Percentiles rank a stretch among this genome's conserved stretches.
Evolutionary conservation across 345 rosid species (phyloP).

Genomic region (Eucalyptus curtisii): DNA sequence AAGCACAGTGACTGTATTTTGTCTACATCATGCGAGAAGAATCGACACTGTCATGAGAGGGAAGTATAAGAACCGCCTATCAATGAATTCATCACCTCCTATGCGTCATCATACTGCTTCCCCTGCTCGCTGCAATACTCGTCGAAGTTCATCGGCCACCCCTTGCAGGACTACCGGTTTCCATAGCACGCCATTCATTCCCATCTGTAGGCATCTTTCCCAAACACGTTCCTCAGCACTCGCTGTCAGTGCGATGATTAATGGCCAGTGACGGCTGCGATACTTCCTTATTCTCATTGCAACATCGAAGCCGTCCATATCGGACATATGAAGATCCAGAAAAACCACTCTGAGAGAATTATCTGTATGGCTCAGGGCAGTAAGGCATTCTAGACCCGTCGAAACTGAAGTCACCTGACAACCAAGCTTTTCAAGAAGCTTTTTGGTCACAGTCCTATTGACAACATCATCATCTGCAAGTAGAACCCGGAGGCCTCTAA

Average conservation of each 20-base stretch:
- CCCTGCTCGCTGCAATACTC: conserved; percentile 57
- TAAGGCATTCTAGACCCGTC: conserved; percentile 82
- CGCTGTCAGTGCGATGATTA: conserved; percentile 83
- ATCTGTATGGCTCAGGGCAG: conserved; percentile 40
- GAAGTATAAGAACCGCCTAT: background rate
- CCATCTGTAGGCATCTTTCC: conserved; percentile 66
- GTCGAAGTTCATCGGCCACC: conserved; percentile 69
- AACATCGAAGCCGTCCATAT: conserved; percentile 92
- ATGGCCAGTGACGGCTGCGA: conserved; percentile 61
- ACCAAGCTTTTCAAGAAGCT: conserved; percentile 76
- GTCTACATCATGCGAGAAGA: background rate
- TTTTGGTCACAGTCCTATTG: conserved; percentile 68
- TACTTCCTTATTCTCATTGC: conserved; percentile 79
- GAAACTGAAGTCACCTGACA: conserved; percentile 80
- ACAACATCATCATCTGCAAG: conserved; percentile 69
- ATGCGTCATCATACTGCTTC: conserved; percentile 21
- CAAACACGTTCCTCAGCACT: conserved; percentile 69
- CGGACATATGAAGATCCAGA: conserved; percentile 87
- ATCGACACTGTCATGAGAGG: background rate
- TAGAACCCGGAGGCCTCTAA: conserved; percentile 53
- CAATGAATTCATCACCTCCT: background rate
- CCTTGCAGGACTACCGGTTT: conserved; percentile 80
- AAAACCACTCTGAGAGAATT: conserved; percentile 49
- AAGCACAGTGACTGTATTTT: background rate
- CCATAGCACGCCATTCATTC: conserved; percentile 83